Percentiles rank a stretch among this genome's conserved stretches.
Conservation (phyloP, 495 filamentous ascomycete species). For the Copromyces sp. region DNA sequence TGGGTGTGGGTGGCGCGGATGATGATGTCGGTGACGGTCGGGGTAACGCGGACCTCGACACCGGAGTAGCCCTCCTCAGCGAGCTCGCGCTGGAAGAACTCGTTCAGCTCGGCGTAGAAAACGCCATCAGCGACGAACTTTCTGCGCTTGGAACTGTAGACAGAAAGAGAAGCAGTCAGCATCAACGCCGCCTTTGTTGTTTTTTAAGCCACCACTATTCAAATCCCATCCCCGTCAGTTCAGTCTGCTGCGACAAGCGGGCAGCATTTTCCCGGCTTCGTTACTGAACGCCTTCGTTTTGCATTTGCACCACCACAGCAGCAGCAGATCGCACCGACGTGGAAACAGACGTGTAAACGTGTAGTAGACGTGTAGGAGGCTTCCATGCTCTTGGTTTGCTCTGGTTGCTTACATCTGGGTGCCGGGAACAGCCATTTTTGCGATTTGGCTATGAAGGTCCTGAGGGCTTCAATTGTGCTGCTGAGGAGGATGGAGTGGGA, state of each 20-base stretch:
- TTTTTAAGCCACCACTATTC: not conserved
- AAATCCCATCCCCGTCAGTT: not conserved
- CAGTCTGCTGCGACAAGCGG: not conserved
- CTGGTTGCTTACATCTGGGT: constrained; percentile 43
- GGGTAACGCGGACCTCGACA: constrained; percentile 98
- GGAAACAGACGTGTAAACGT: not conserved
- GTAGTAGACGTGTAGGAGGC: not conserved
- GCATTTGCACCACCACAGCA: not conserved
- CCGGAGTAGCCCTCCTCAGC: constrained; percentile 99
- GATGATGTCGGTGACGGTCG: constrained; percentile 99
- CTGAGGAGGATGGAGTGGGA: constrained; percentile 15
- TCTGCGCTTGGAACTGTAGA: constrained; percentile 80
- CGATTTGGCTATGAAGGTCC: constrained; percentile 23
- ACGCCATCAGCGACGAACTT: constrained; percentile 99
- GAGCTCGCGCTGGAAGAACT: constrained; percentile 99
- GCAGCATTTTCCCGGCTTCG: not conserved
- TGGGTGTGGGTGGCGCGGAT: constrained; percentile 99
- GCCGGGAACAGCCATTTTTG: constrained; percentile 42
- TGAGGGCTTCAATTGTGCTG: constrained; percentile 18
- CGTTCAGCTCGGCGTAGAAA: constrained; percentile 99
- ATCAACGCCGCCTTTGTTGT: not conserved
- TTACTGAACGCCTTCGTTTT: not conserved
- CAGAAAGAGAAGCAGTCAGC: constrained; percentile 12
- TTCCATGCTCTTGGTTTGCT: not conserved
- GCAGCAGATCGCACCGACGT: not conserved